Evolutionary conservation across 2,329 filamentous ascomycete species (phyloP), one percentile per base, ranked within the genome.

Genomic region (Tolypocladium pustulatum): DNA sequence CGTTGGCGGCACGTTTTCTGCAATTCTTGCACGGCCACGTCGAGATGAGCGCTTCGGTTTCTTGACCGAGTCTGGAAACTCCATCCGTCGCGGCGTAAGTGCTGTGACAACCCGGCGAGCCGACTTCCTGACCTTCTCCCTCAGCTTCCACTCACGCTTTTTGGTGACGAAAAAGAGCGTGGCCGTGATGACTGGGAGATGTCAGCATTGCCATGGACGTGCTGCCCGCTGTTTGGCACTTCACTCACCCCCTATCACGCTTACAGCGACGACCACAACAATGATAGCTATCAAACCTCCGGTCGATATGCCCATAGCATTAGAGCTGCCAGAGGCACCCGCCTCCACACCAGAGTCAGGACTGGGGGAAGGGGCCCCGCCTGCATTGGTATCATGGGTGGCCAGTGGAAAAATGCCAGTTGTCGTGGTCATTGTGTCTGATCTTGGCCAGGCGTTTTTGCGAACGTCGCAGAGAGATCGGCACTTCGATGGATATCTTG

Each of bases 61-160:
- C 64, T 83, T 85, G 58, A 81, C 77, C 22, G 81, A 82, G 54
- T 73, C 78, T 3, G 84, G 84, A 61, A 87, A 87, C 64, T 85
- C 82, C 58, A 78, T 72, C 59, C 83, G 77, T 54, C 83, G 75
- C 7, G 84, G 84, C n/a, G 84, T 87, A 58, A 87, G 76, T 6
- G 79, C 84, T 4, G 78, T 81, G 51, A 81, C 82, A 34, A 87
- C 82, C 66, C 78, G 84, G 61, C 78, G 79, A 37, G 84, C 84
- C 1, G 89, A 91, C 63, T 82, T 83, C 58, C 86, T 82, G 59
- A 95, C 78, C 36, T 80, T 88, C 68, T 89, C 84, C 60, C 86
- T 83, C 64, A 94, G 78, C 64, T 86, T 88, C 90, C 90, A 94
- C 72, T 92, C 89, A 54, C 86, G 84, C 75, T 90, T 91, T 78